Percentiles rank a stretch among this genome's conserved stretches.
Evolutionary conservation across 1,284 basidiomycete genomes (phyloP).

Genomic region (Inonotus obliquus): DNA sequence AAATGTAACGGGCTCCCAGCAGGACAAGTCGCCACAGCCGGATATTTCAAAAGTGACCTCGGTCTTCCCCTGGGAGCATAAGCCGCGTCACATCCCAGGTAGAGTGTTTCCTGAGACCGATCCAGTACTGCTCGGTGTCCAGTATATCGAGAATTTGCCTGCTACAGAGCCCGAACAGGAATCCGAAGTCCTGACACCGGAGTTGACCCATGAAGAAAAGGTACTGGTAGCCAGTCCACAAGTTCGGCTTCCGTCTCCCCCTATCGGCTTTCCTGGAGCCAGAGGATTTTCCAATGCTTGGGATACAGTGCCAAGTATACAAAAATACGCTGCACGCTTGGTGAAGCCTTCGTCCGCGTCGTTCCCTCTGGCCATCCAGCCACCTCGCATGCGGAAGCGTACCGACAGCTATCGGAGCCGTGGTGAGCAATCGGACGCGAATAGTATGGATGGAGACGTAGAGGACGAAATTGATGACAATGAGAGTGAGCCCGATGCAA

Average conservation of each 20-base stretch:
- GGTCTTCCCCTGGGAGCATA: slow-evolving; percentile 94
- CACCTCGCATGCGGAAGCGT: slow-evolving; percentile 38
- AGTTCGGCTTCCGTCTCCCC: slow-evolving; percentile 24
- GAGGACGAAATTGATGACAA: slow-evolving; percentile 75
- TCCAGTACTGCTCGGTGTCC: slow-evolving; percentile 45
- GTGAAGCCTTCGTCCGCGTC: slow-evolving; percentile 44
- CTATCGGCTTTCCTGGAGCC: slow-evolving; percentile 45
- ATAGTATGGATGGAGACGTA: slow-evolving; percentile 76
- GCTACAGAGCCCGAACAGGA: slow-evolving; percentile 26
- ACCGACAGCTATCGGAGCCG: slow-evolving; percentile 38
- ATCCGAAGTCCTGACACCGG: slow-evolving; percentile 31
- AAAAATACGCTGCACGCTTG: slow-evolving; percentile 66
- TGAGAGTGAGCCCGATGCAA: slow-evolving; percentile 30
- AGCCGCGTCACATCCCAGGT: slow-evolving; percentile 55
- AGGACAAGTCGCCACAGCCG: slow-evolving; percentile 39
- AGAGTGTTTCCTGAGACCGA: slow-evolving; percentile 77
- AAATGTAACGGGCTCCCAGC: slow-evolving; percentile 47
- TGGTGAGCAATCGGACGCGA: slow-evolving; percentile 55
- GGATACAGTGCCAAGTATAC: slow-evolving; percentile 77
- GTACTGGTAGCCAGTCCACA: slow-evolving; percentile 29
- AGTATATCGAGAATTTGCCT: slow-evolving; percentile 38
- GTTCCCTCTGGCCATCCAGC: slow-evolving; percentile 39
- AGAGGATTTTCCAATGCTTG: slow-evolving; percentile 75
- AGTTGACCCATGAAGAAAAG: slow-evolving; percentile 25
- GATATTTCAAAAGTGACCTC: slow-evolving; percentile 69